Conservation (phyloP, 2,329 filamentous ascomycete species). For the Diaporthe amygdali region DNA sequence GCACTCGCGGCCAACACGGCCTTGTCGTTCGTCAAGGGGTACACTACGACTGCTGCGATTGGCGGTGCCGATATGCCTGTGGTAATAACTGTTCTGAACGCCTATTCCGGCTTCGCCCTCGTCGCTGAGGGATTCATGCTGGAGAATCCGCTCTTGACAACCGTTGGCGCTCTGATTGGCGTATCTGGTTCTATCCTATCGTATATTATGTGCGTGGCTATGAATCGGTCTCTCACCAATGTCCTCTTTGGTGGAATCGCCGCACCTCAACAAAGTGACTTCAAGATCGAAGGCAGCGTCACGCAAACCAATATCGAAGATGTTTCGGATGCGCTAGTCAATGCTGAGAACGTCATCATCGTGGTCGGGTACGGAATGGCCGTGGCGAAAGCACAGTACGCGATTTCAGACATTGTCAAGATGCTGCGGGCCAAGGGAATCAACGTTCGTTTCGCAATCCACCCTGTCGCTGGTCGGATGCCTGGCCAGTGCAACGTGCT, state of each 20-base stretch:
- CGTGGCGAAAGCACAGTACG: slow-evolving; percentile 91
- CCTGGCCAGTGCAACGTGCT: slow-evolving; percentile 92
- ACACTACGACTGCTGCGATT: slow-evolving; percentile 85
- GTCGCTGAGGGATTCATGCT: slow-evolving; percentile 94
- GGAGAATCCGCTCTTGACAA: slow-evolving; percentile 83
- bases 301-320: slow-evolving; percentile 82
- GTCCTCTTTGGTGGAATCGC: slow-evolving; percentile 86
- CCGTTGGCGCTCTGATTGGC: slow-evolving; percentile 85
- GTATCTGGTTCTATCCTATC: slow-evolving; percentile 89
- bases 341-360: slow-evolving; percentile 85
- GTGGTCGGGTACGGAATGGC: slow-evolving; percentile 95
- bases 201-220: slow-evolving; percentile 86
- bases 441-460: slow-evolving; percentile 87
- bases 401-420: slow-evolving; percentile 80
- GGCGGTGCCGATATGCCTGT: slow-evolving; percentile 95
- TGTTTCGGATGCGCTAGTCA: slow-evolving; percentile 74
- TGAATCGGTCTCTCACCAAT: slow-evolving; percentile 90
- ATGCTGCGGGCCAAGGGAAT: slow-evolving; percentile 77
- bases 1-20: slow-evolving; percentile 78
- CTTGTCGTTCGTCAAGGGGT: slow-evolving; percentile 85
- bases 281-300: slow-evolving; percentile 80
- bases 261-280: slow-evolving; percentile 64
- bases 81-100: slow-evolving; percentile 88
- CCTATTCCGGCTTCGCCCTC: slow-evolving; percentile 88
- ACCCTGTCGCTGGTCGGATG: slow-evolving; percentile 90